These are phyloP conservation scores for Zalerion maritima DNA, from an alignment of 495 filamentous ascomycete species.

Conservation along the genomic window DNA sequence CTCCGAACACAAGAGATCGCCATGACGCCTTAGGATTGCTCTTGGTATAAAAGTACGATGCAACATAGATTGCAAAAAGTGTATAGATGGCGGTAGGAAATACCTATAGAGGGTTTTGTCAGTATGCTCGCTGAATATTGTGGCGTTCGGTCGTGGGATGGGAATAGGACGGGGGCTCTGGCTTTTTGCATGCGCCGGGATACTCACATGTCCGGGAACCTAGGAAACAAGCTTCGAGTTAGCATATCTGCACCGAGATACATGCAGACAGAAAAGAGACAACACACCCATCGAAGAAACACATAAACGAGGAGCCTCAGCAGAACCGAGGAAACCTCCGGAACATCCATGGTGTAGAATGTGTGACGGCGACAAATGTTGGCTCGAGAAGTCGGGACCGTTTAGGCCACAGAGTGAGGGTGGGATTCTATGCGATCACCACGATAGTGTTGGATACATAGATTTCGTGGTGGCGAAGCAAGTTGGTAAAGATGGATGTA, in stretches of 20 bases:
- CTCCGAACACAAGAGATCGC: constrained; percentile 57
- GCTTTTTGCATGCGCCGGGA: background rate
- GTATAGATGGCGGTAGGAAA: constrained; percentile 54
- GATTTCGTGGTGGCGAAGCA: too few species aligned
- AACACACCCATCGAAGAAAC: constrained; percentile 77
- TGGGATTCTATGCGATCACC: too few species aligned
- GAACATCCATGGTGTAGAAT: too few species aligned
- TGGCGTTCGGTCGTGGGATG: constrained; percentile 1
- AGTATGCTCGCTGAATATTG: background rate
- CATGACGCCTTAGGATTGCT: constrained; percentile 25
- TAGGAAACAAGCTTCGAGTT: constrained; percentile 13
- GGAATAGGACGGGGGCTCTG: constrained; percentile 3
- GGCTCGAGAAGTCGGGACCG: too few species aligned
- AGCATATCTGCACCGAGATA: constrained; percentile 3
- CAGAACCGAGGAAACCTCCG: constrained; percentile 36
- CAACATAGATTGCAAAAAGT: constrained; percentile 55
- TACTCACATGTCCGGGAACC: constrained; percentile 44
- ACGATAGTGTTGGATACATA: too few species aligned
- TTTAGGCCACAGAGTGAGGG: too few species aligned
- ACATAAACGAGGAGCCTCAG: constrained; percentile 50
- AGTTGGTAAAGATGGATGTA: too few species aligned
- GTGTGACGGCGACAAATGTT: too few species aligned
- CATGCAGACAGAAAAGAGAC: background rate
- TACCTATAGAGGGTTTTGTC: constrained; percentile 24
- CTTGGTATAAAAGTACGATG: constrained; percentile 33